Conservation (phyloP, 306 rosid species). For the Arachis stenosperma region DNA sequence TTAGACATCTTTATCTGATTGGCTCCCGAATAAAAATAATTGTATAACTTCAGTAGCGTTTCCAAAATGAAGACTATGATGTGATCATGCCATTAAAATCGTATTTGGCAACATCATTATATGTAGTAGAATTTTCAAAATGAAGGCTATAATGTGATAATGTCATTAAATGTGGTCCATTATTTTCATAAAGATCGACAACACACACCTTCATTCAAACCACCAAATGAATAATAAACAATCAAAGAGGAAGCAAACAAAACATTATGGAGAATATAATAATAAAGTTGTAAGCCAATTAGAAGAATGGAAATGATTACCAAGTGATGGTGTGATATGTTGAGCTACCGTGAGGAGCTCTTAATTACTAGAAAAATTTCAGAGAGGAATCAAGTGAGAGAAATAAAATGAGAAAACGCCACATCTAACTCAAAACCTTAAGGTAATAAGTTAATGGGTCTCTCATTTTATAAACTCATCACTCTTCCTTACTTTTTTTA, state of each 20-base stretch:
- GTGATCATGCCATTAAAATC: conserved; percentile 42
- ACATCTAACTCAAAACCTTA: too few relatives aligned
- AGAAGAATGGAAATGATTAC: conserved; percentile 26
- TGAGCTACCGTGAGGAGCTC: too few relatives aligned
- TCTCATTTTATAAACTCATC: too few relatives aligned
- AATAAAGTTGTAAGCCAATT: neutral
- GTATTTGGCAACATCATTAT: conserved; percentile 31
- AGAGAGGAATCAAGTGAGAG: too few relatives aligned
- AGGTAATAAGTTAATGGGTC: too few relatives aligned
- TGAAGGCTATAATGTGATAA: too few relatives aligned
- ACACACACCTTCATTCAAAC: neutral
- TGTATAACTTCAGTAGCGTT: neutral
- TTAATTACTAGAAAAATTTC: too few relatives aligned
- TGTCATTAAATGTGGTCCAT: neutral
- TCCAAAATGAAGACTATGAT: neutral
- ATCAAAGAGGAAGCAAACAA: neutral
- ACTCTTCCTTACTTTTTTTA: too few relatives aligned
- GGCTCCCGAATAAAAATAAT: neutral
- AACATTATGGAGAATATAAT: neutral
- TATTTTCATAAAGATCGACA: too few relatives aligned
- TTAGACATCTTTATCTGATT: too few relatives aligned
- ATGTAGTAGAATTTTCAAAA: neutral
- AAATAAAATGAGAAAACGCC: too few relatives aligned
- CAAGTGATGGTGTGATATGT: neutral
- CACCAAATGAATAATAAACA: conserved; percentile 1